Conservation (phyloP, 495 filamentous ascomycete species). For the Cetradonia linearis region DNA sequence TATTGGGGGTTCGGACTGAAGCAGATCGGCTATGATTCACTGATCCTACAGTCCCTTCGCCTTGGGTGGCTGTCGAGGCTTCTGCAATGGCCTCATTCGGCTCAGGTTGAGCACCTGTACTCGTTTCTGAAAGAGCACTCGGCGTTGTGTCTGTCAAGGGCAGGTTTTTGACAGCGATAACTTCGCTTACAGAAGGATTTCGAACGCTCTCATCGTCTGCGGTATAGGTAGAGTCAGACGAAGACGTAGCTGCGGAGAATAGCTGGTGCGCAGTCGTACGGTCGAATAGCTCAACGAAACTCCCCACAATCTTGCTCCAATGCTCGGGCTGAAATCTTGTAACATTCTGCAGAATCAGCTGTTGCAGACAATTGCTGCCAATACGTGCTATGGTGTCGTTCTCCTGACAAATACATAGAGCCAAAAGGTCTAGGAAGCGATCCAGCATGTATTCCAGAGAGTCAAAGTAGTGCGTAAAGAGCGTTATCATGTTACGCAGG, state of each 20-base stretch:
- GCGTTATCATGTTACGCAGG: slow-evolving; percentile 90
- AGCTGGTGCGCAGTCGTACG: slow-evolving; percentile 89
- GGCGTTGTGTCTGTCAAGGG: slow-evolving; percentile 25
- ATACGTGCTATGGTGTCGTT: slow-evolving; percentile 98
- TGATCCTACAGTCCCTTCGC: slow-evolving; percentile 23
- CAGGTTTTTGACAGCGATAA: slow-evolving; percentile 24
- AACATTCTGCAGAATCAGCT: slow-evolving; percentile 91
- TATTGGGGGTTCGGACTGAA: slow-evolving; percentile 12
- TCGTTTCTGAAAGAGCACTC: slow-evolving; percentile 18
- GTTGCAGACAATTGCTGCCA: slow-evolving; percentile 94
- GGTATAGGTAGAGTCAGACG: slow-evolving; percentile 28
- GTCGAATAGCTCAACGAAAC: slow-evolving; percentile 91
- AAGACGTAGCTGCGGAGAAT: slow-evolving; percentile 72
- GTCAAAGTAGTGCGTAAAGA: slow-evolving; percentile 98
- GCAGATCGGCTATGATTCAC: slow-evolving; percentile 7
- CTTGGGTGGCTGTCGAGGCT: slow-evolving; percentile 17
- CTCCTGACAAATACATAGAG: slow-evolving; percentile 95
- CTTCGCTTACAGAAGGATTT: slow-evolving; percentile 17
- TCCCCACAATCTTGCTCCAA: slow-evolving; percentile 86
- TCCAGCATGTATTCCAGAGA: slow-evolving; percentile 94
- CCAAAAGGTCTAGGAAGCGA: slow-evolving; percentile 82
- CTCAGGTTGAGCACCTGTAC: slow-evolving; percentile 20
- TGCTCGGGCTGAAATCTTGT: slow-evolving; percentile 77
- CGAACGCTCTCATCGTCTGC: slow-evolving; percentile 21
- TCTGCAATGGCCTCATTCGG: slow-evolving; percentile 29